Base-by-base conservation (phyloP, 1,284 basidiomycete genomes). In the Cutaneotrichosporon daszewskae region DNA sequence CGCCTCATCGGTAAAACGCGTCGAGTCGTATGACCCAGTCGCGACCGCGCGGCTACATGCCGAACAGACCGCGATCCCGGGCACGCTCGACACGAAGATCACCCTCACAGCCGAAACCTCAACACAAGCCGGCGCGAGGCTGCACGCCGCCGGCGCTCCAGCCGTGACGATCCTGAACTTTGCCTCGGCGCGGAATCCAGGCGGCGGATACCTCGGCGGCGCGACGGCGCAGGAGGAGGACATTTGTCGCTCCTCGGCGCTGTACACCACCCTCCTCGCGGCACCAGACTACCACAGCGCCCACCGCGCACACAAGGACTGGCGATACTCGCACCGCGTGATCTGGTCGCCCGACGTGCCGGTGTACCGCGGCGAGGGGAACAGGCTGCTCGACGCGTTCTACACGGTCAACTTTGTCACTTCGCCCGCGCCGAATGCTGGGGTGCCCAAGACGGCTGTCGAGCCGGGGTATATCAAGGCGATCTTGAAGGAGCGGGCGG, bases 181-280 rank as follows among this genome's bases (percentile, higher is more conserved):
- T 31, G 50, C 50, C 18, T 42, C 39, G 11, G 50, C 50, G 8
- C 47, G 42, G 12, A 40, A 48, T 18, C 45, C 45, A 6, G 50
- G 50, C 23, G 50, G 50, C 4, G 50, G 50, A 12, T 52, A 52
- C 40, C 40, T 52, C 5, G 28, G 27, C 3, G 50, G 50, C 22
- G 50, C 50, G 9, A 22, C 16, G 9, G 50, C 50, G 26, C 50
- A 52, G 33, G 50, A 52, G 37, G 50, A 52, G 17, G 50, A 52
- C 32, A 14, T 52, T 17, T 52, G 50, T 40, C 42, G 50, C 22
- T 24, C 20, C 27, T 45, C 45, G 17, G 50, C 43, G 20, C 43
- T 52, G n/a, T 45, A 48, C 45, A 39, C 37, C 1, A 33, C 37
- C 5, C 46, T 52, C 16, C 24, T 35, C 4, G 8, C 18, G 12